Percentiles rank a stretch among this genome's conserved stretches.
Evolutionary conservation across 768 basidiomycete genomes (phyloP).

Genomic region (Kwoniella mangroviensis): DNA sequence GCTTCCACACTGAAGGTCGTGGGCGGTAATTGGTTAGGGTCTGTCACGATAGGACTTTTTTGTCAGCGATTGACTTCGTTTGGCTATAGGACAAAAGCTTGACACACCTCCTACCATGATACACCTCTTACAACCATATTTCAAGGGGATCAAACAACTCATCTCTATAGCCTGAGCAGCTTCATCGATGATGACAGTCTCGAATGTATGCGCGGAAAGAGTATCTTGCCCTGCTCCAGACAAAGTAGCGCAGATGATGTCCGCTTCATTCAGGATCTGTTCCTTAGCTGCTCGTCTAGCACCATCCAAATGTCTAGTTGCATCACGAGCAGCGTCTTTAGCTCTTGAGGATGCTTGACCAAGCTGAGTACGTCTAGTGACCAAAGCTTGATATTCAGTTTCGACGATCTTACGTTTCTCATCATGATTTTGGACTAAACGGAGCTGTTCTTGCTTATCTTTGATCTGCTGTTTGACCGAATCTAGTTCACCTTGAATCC

Average conservation of each 20-base stretch:
- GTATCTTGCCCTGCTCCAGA: slow-evolving; percentile 91
- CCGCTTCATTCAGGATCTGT: slow-evolving; percentile 82
- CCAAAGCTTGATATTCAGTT: slow-evolving; percentile 71
- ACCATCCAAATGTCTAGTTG: slow-evolving; percentile 79
- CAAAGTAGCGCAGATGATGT: slow-evolving; percentile 90
- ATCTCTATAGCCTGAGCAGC: slow-evolving; percentile 96
- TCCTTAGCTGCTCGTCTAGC: slow-evolving; percentile 72
- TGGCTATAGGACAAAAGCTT: slow-evolving; percentile 14
- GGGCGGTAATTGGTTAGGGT: slow-evolving; percentile 81
- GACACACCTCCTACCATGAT: slow-evolving; percentile 85
- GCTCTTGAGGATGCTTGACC: slow-evolving; percentile 74
- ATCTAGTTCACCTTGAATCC: slow-evolving; percentile 73
- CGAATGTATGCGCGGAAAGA: slow-evolving; percentile 80
- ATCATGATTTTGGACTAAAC: slow-evolving; percentile 65
- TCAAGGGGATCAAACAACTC: slow-evolving; percentile 91
- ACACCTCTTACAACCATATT: slow-evolving; percentile 78
- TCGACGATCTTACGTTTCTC: slow-evolving; percentile 66
- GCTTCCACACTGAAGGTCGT: slow-evolving; percentile 76
- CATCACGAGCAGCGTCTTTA: slow-evolving; percentile 81
- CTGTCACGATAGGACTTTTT: slow-evolving; percentile 40
- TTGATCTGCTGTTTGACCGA: slow-evolving; percentile 67
- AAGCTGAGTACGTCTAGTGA: slow-evolving; percentile 68
- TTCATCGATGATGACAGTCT: slow-evolving; percentile 96
- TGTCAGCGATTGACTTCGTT: neutral
- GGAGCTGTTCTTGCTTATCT: slow-evolving; percentile 69